Conservation (phyloP, 345 rosid species). For the Theobroma cacao region DNA sequence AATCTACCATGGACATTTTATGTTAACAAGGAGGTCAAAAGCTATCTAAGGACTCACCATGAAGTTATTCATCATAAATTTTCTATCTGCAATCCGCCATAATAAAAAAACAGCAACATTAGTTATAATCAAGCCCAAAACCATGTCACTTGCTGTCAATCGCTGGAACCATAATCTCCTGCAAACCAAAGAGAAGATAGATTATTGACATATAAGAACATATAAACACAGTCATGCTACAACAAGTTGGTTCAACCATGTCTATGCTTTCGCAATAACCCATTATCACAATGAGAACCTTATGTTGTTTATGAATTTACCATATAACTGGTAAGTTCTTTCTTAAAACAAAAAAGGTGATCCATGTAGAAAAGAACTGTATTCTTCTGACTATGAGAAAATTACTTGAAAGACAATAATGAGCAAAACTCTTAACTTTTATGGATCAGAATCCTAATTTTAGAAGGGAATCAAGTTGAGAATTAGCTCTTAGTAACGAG, state of each 20-base stretch:
- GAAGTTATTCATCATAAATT: slow-evolving; percentile 73
- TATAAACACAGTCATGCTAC: slow-evolving; percentile 1
- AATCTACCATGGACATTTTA: background rate
- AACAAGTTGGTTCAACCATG: background rate
- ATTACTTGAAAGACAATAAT: background rate
- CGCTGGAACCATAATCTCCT: slow-evolving; percentile 66
- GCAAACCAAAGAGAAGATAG: slow-evolving; percentile 24
- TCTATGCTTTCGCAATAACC: background rate
- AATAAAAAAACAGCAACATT: slow-evolving; percentile 67
- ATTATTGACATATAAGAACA: slow-evolving; percentile 9
- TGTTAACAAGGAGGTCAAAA: background rate
- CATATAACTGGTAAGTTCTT: background rate
- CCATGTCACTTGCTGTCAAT: slow-evolving; percentile 40
- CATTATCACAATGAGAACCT: background rate
- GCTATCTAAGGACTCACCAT: slow-evolving; percentile 51
- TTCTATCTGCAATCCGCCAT: slow-evolving; percentile 59
- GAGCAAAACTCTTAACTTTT: background rate
- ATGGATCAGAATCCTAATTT: background rate
- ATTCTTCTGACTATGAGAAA: background rate
- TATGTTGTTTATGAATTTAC: background rate
- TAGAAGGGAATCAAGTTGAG: too few species aligned
- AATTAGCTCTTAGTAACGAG: too few species aligned
- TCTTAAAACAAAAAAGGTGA: background rate
- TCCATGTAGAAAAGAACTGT: background rate
- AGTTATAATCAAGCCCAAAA: slow-evolving; percentile 62